These are phyloP conservation scores for Myriosclerotinia duriaeana DNA, from an alignment of 2,329 filamentous ascomycete species.

Conservation along the genomic window DNA sequence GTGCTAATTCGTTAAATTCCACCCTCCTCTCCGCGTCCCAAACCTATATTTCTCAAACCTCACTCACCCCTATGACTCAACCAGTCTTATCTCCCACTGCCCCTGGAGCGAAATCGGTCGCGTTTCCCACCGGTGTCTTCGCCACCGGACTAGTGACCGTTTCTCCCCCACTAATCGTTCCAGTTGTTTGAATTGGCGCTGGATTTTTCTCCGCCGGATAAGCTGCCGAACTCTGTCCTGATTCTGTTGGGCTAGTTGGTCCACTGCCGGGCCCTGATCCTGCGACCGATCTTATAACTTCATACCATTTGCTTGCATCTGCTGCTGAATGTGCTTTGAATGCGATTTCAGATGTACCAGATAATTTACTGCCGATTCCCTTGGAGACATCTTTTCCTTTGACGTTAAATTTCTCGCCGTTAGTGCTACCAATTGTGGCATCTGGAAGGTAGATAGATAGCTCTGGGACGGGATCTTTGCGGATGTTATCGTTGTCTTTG, in stretches of 20 bases:
- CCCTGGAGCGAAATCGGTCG: constrained; percentile 2
- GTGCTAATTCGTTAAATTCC: background rate
- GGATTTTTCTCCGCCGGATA: constrained; percentile 29
- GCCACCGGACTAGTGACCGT: constrained; percentile 34
- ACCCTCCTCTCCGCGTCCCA: background rate
- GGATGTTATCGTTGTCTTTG: constrained; percentile 78
- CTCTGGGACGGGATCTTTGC: constrained; percentile 76
- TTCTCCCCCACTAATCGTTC: constrained; percentile 31
- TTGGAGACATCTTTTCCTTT: constrained; percentile 92
- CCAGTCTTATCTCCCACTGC: constrained; percentile 7
- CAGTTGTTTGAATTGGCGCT: constrained; percentile 34
- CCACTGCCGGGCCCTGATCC: constrained; percentile 32
- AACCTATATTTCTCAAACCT: background rate
- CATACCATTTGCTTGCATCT: constrained; percentile 84
- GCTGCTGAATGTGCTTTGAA: constrained; percentile 84
- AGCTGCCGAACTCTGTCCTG: constrained; percentile 27
- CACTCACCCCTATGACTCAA: background rate
- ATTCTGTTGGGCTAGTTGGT: constrained; percentile 30
- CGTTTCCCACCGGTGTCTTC: background rate
- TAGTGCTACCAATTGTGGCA: constrained; percentile 69
- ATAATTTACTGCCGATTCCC: constrained; percentile 76
- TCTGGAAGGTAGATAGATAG: constrained; percentile 90
- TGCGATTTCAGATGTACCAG: constrained; percentile 73
- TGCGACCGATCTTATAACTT: constrained; percentile 54
- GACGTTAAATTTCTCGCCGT: constrained; percentile 84